phyloP scores from a whole-genome alignment of 495 filamentous ascomycete species.

The Penicillium coprophilum region DNA sequence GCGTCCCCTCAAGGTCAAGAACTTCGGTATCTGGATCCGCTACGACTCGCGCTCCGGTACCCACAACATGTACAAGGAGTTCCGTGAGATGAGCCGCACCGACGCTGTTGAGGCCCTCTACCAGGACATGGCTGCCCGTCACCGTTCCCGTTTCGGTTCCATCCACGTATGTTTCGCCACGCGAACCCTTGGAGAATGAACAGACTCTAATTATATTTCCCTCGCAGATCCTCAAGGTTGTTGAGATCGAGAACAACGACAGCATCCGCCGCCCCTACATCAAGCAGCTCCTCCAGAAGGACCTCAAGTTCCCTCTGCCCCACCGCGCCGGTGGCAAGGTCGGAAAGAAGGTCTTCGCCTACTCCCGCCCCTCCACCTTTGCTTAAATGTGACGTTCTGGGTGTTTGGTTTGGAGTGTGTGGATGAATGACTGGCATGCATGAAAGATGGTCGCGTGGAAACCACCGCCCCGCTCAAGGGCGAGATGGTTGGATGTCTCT shows the following conservation, averaged over 20 bases:
- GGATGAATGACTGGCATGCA: constrained; percentile 52
- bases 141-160: constrained; percentile 95
- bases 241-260: constrained; percentile 89
- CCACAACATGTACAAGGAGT: constrained; percentile 99
- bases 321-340: constrained; percentile 79
- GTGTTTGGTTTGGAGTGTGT: constrained; percentile 43
- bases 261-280: constrained; percentile 97
- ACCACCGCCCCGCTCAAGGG: constrained; percentile 40
- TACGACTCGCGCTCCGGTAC: constrained; percentile 99
- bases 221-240: constrained; percentile 89
- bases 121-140: constrained; percentile 98
- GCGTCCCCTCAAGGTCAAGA: constrained; percentile 98
- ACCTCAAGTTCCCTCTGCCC: constrained; percentile 97
- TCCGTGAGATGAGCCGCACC: constrained; percentile 93
- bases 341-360: constrained; percentile 85
- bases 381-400: constrained; percentile 51
- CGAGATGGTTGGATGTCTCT: constrained; percentile 46
- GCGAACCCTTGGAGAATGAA: constrained; percentile 24
- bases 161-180: constrained; percentile 74
- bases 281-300: constrained; percentile 93
- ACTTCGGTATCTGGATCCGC: constrained; percentile 99
- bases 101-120: constrained; percentile 96
- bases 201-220: constrained; percentile 14
- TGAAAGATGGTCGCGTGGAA: constrained; percentile 44
- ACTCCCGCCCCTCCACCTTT: constrained; percentile 91